Base-by-base conservation (phyloP, 331 rosid genomes). In the Ulmus americana region DNA sequence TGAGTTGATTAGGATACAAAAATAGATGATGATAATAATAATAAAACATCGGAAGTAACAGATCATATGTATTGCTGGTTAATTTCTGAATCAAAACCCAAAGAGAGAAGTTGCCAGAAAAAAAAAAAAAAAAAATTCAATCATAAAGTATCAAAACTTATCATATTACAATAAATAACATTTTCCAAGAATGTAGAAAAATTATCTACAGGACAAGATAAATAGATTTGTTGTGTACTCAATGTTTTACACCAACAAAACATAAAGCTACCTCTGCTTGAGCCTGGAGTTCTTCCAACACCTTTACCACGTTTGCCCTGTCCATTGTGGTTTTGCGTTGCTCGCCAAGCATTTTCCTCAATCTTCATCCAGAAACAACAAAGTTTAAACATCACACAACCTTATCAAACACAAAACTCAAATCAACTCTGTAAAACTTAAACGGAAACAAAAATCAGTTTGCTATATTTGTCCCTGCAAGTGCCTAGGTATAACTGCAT, bases 191-290 rank as follows among this genome's bases (percentile, higher is more conserved):
- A 22, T 3, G 38, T 3, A 42, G 2, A n/a, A 15, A 5, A 35
- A 55, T 55, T 35, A 16, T 48, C 53, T 10, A 48, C n/a, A 48
- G 13, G 1, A 10, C 53, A 11, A 13, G 53, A 48, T 55, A 1
- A 18, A 20, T 0, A 62, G 5, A 18, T 18, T 22, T 6, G 9
- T 6, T 22, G 14, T 45, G 16, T 16, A 13, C n/a, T 94, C 88
- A 90, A 68, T 73, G 90, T 81, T 87, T 94, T 67, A 84, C 78
- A 40, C 92, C 90, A 54, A 85, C 87, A 83, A 94, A 94, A 81
- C 95, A 90, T 70, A 94, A 60, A 10, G 97, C 97, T 20, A 94
- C 92, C 79, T 94, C 99, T 50, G 97, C 97, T 77, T 84, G 88
- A 38, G 97, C 97, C 69, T 94, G 97, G 71, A 87, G 79, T 74